phyloP scores from a whole-genome alignment of 345 rosid species.

The Anacardium occidentale region DNA sequence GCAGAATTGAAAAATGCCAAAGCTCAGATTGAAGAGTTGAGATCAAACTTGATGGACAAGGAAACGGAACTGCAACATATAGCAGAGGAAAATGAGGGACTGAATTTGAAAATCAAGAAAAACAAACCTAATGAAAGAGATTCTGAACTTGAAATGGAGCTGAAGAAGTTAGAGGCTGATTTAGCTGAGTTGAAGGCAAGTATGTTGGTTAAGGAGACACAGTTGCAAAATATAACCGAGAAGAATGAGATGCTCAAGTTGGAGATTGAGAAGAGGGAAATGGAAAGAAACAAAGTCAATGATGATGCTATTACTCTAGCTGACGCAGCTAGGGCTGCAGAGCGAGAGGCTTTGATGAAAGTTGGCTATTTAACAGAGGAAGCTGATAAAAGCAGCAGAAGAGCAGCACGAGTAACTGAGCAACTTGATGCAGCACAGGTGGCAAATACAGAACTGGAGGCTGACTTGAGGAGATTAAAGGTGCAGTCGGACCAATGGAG shows the following conservation, averaged over 20 bases:
- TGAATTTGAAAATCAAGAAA: constrained; percentile 45
- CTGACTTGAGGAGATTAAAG: constrained; percentile 82
- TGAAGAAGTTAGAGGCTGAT: constrained; percentile 57
- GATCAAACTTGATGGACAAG: constrained; percentile 51
- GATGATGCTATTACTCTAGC: constrained; percentile 38
- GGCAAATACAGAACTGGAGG: constrained; percentile 73
- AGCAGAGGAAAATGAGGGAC: constrained; percentile 45
- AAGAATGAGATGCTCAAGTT: constrained; percentile 54
- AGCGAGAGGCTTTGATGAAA: constrained; percentile 63
- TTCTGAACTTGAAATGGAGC: constrained; percentile 34
- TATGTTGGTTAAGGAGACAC: constrained; percentile 50
- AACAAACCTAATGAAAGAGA: constrained; percentile 38
- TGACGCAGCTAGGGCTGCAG: constrained; percentile 50
- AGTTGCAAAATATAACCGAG: constrained; percentile 44
- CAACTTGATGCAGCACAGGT: constrained; percentile 77
- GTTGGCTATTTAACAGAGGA: constrained; percentile 60
- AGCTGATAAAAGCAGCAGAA: constrained; percentile 67
- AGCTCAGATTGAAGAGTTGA: constrained; percentile 51
- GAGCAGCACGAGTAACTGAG: constrained; percentile 57
- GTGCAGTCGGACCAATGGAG: constrained; percentile 98
- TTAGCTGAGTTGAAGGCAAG: constrained; percentile 51
- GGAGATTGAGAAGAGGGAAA: constrained; percentile 49
- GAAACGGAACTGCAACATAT: constrained; percentile 56
- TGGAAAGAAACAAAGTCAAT: constrained; percentile 46
- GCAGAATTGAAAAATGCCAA: constrained; percentile 49